Evolutionary conservation across 164 flowering plant species (phyloP).

Genomic region (Chimonanthus salicifolius): DNA sequence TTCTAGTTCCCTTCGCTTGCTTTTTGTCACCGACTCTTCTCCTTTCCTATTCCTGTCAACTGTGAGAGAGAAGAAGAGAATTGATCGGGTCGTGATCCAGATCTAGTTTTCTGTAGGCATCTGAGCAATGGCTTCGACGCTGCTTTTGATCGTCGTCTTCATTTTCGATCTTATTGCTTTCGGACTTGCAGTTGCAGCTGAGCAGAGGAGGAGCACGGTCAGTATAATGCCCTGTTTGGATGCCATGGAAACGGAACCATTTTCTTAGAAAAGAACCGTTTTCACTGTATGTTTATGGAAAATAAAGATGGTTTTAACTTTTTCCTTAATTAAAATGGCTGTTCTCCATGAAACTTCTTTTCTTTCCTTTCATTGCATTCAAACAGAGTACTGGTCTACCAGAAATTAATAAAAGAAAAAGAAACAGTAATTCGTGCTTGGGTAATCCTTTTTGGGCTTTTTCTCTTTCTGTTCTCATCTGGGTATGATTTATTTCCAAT

Average conservation of each 20-base stretch:
- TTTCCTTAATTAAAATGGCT: not conserved
- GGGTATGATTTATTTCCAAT: too few relatives aligned
- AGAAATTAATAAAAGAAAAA: too few relatives aligned
- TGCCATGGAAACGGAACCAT: not conserved
- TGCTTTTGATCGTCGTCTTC: conserved; percentile 47
- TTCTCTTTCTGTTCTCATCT: too few relatives aligned
- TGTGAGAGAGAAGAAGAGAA: not conserved
- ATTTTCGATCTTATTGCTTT: conserved; percentile 74
- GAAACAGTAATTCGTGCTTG: too few relatives aligned
- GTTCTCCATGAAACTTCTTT: not conserved
- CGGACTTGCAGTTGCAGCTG: conserved; percentile 77
- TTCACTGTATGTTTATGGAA: not conserved
- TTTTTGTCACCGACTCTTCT: too few relatives aligned
- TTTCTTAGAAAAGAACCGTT: not conserved
- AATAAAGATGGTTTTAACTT: not conserved
- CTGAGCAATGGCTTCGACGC: conserved; percentile 46
- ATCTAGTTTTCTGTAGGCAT: not conserved
- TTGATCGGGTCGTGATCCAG: conserved; percentile 3
- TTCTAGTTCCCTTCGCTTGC: not conserved
- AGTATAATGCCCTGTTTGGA: conserved; percentile 6
- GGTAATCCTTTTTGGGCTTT: too few relatives aligned
- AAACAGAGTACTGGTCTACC: too few relatives aligned
- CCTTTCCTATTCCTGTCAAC: not conserved
- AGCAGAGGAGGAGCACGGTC: conserved; percentile 77
- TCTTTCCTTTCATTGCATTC: too few relatives aligned